A percentile compares a stretch with the other conserved stretches of the same genome.
phyloP scores from a whole-genome alignment of 805 yeast species.

The Candida mattraensis region DNA sequence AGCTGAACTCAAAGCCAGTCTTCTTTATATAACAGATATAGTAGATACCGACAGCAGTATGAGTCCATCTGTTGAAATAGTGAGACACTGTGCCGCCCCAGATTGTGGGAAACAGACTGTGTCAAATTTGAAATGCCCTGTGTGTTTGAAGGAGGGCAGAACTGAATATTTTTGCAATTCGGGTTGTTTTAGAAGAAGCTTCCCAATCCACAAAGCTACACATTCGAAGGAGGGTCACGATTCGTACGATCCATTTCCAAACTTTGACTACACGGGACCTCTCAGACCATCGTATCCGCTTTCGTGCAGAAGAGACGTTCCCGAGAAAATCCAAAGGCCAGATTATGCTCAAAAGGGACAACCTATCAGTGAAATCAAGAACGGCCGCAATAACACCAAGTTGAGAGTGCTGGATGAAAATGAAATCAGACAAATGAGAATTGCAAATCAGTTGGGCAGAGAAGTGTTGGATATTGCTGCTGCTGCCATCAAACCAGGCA shows the following conservation, averaged over 20 bases:
- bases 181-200: conserved; percentile 71
- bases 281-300: conserved; percentile 82
- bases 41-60: conserved; percentile 1
- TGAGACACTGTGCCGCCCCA: conserved; percentile 61
- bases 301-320: conserved; percentile 67
- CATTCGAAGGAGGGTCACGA: conserved; percentile 63
- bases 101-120: conserved; percentile 83
- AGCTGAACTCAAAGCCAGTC: no score
- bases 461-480: conserved; percentile 91
- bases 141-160: conserved; percentile 75
- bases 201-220: conserved; percentile 71
- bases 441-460: conserved; percentile 74
- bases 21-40: background rate
- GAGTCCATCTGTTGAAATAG: conserved; percentile 16
- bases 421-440: conserved; percentile 71
- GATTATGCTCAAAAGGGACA: conserved; percentile 82
- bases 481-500: conserved; percentile 77
- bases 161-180: conserved; percentile 77
- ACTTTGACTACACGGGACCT: conserved; percentile 68
- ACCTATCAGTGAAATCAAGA: conserved; percentile 74
- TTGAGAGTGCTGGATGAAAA: conserved; percentile 64
- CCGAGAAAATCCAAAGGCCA: conserved; percentile 69
- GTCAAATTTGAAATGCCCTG: conserved; percentile 82
- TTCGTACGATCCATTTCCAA: conserved; percentile 87
- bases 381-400: conserved; percentile 65